Conservation (phyloP, 495 filamentous ascomycete genomes). For the Pseudomonodictys pantanalensis region DNA sequence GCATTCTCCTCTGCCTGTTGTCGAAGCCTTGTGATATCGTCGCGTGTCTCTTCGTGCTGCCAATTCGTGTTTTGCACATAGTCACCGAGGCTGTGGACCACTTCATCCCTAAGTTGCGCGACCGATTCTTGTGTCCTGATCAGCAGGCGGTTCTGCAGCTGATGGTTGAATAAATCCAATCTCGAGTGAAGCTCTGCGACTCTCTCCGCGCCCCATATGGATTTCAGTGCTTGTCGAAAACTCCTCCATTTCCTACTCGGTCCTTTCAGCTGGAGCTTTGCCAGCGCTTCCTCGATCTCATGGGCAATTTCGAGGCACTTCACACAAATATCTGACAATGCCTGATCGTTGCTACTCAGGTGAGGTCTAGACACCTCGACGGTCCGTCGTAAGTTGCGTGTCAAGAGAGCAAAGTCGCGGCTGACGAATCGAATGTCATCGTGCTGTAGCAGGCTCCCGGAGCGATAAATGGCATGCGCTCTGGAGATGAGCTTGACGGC, state of each 20-base stretch:
- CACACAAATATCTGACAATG: not conserved
- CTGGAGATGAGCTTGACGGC: conserved; percentile 1
- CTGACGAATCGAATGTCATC: not conserved
- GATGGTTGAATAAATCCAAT: not conserved
- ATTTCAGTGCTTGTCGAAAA: not conserved
- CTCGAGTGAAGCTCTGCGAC: not conserved
- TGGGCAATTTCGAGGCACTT: not conserved
- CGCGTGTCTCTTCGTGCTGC: not conserved
- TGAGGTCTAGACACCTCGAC: not conserved
- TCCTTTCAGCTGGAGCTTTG: not conserved
- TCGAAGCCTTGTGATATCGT: not conserved
- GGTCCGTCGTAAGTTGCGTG: not conserved
- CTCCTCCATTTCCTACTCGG: not conserved
- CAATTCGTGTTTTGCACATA: not conserved
- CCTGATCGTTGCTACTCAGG: not conserved
- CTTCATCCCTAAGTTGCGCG: not conserved
- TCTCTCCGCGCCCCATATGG: not conserved
- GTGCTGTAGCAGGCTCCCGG: not conserved
- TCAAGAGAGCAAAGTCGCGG: not conserved
- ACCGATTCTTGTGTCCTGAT: not conserved
- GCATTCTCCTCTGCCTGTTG: not conserved
- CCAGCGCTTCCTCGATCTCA: not conserved
- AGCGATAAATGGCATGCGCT: not conserved
- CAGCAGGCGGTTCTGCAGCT: not conserved
- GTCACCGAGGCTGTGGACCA: not conserved